Evolutionary conservation across 305 asterid species (phyloP), one percentile per base, ranked within the genome.

Genomic region (Salvia sclarea): DNA sequence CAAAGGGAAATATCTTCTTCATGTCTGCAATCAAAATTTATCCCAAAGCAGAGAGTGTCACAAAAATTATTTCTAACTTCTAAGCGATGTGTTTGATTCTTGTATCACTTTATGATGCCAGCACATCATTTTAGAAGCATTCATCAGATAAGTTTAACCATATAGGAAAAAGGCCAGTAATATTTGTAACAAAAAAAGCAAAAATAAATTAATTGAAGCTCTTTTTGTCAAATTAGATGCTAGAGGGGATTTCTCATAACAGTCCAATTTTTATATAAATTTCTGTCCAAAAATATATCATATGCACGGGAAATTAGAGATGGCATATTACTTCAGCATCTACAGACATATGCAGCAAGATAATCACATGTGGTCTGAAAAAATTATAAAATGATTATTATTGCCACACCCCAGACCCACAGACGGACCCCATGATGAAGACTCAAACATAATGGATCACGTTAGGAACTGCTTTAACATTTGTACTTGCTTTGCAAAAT

Each of bases 1-100:
- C 82, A 73, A 92, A 92, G 3, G 98, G 97, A 61, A 92, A 92
- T 31, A 90, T 84, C 74, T 92, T 84, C 80, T 86, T 83, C 83
- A 92, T 81, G 79, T 85, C 98, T 92, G 90, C 85, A 75, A 72
- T 68, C 38, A 17, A 66, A 59, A 75, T 14, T 59, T 25, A 60
- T 56, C 61, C 54, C 60, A 74, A 11, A 30, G 47, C 17, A 70
- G 64, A 33, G 61, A 62, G 61, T 35, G 48, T 60, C 45, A 65
- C 61, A 55, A 47, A 13, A 43, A 60, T 13, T 38, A 30, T 73
- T 38, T 52, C 61, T 13, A n/a, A 30, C 70, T 38, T 52, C 61
- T 13, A n/a, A 65, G 64, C 57, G 21, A 14, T 52, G 31, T 44
- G 33, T 53, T 4, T 31, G n/a, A 31, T 31, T 59, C 59, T 57